Conservation (phyloP, 257 asterid genomes). For the Nicotiana otophora region DNA sequence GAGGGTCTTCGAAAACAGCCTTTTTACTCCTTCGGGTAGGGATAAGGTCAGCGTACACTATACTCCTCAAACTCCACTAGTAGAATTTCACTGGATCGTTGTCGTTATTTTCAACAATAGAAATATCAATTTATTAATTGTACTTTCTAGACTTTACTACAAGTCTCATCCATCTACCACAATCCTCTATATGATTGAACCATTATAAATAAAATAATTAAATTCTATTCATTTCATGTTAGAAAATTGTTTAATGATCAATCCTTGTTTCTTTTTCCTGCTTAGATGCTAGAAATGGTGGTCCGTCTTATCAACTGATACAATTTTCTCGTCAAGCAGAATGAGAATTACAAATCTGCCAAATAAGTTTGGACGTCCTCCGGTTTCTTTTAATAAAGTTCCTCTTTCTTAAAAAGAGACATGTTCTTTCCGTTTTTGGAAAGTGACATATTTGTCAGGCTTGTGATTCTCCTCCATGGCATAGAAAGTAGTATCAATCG, state of each 20-base stretch:
- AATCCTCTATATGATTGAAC: neutral
- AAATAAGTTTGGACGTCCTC: constrained; percentile 12
- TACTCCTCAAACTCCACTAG: no score
- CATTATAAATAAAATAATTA: neutral
- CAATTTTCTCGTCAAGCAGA: neutral
- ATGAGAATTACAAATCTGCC: constrained; percentile 36
- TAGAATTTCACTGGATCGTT: no score
- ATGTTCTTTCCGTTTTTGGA: no score
- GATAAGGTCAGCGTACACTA: no score
- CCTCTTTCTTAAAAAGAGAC: no score
- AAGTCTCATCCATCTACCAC: neutral
- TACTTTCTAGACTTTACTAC: neutral
- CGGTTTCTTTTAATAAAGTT: no score
- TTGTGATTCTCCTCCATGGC: constrained; percentile 43
- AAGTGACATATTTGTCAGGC: constrained; percentile 38
- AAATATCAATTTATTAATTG: neutral
- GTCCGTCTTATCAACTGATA: neutral
- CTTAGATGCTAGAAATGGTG: neutral
- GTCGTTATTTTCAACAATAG: no score
- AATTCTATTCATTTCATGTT: neutral
- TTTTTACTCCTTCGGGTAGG: no score
- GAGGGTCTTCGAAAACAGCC: no score
- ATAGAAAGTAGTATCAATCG: constrained; percentile 14
- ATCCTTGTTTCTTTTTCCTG: neutral
- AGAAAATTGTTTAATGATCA: neutral